phyloP scores from a whole-genome alignment of 2,329 filamentous ascomycete genomes.

The Dactylellina parvicollis region DNA sequence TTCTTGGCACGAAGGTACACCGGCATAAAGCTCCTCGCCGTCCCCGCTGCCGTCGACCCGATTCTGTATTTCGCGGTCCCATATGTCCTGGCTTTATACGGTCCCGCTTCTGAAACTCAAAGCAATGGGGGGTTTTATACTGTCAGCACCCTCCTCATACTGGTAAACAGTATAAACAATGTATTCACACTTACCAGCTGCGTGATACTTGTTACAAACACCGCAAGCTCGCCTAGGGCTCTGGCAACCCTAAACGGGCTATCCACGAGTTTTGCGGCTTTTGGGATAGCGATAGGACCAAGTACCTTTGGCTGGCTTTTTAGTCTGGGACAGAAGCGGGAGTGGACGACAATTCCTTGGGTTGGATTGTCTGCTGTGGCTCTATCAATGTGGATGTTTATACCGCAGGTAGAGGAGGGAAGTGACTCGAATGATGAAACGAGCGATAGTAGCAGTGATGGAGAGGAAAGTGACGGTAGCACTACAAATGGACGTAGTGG shows the following conservation, averaged over 20 bases:
- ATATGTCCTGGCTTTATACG: conserved; percentile 24
- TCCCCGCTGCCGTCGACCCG: conserved; percentile 11
- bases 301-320: conserved; percentile 26
- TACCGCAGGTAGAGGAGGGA: conserved; percentile 24
- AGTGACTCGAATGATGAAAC: too few relatives aligned
- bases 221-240: conserved; percentile 12
- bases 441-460: too few relatives aligned
- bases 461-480: too few relatives aligned
- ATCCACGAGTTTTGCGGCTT: background rate
- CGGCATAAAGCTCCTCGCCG: background rate
- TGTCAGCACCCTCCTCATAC: background rate
- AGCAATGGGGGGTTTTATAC: conserved; percentile 16
- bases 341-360: conserved; percentile 35
- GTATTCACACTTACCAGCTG: conserved; percentile 24
- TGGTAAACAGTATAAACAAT: conserved; percentile 7
- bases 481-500: too few relatives aligned
- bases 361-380: conserved; percentile 26
- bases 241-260: conserved; percentile 33
- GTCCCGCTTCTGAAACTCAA: background rate
- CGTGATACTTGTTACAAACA: conserved; percentile 34
- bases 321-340: conserved; percentile 26
- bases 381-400: conserved; percentile 26
- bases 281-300: conserved; percentile 18
- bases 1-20: conserved; percentile 16
- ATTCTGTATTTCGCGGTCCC: conserved; percentile 28